Conservation (phyloP, 2,329 filamentous ascomycete species). For the Alternaria infectoria region DNA sequence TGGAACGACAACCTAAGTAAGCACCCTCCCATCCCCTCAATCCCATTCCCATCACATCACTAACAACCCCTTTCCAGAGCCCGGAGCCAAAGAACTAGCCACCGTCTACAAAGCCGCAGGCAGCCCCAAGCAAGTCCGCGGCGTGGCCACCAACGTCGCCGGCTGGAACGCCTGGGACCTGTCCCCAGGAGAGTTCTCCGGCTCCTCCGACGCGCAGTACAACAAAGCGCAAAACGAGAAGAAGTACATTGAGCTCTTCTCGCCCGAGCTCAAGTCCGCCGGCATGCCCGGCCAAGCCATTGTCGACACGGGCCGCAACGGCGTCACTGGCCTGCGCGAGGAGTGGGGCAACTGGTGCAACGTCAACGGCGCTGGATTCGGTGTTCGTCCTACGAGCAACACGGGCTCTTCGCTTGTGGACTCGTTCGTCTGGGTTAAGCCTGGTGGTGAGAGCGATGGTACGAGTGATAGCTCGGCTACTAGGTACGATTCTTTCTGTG, state of each 20-base stretch:
- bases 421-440: conserved; percentile 75
- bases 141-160: conserved; percentile 63
- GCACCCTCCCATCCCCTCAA: conserved; percentile 6
- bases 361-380: conserved; percentile 68
- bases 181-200: conserved; percentile 49
- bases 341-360: conserved; percentile 74
- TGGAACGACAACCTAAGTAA: conserved; percentile 65
- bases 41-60: background rate
- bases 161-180: conserved; percentile 64
- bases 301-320: conserved; percentile 65
- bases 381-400: conserved; percentile 63
- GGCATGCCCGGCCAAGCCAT: conserved; percentile 64
- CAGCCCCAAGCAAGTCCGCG: conserved; percentile 57
- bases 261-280: conserved; percentile 54
- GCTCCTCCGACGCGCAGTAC: conserved; percentile 42
- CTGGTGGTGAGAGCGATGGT: conserved; percentile 64
- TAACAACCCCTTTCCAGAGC: conserved; percentile 34
- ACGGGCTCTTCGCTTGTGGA: conserved; percentile 66
- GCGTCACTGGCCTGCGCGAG: conserved; percentile 53
- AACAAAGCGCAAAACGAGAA: conserved; percentile 60
- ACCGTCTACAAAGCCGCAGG: conserved; percentile 57
- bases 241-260: conserved; percentile 59
- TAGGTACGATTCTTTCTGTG: conserved; percentile 65
- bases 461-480: conserved; percentile 52
- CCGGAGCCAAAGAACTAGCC: conserved; percentile 59